Percentiles rank a stretch among this genome's conserved stretches.
phyloP scores from a whole-genome alignment of 305 asterid species.

The Fraxinus greggii region DNA sequence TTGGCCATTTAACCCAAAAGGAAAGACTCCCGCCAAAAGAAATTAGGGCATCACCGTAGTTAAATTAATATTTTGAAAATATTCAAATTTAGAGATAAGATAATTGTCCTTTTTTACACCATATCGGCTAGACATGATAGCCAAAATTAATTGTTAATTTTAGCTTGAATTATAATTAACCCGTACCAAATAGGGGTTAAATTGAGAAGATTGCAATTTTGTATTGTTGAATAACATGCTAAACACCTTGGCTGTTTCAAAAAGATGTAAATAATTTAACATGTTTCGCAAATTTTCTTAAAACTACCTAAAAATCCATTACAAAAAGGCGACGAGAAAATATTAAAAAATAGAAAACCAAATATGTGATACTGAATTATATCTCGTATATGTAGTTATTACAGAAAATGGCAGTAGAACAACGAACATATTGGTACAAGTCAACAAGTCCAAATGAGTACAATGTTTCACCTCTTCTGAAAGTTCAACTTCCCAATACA shows the following conservation, averaged over 20 bases:
- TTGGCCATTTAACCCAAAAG: not conserved
- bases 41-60: not conserved
- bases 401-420: not conserved
- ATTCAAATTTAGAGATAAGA: not conserved
- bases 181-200: not conserved
- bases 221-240: not conserved
- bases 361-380: not conserved
- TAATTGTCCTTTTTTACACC: not conserved
- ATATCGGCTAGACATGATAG: not conserved
- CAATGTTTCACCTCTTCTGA: constrained; percentile 44
- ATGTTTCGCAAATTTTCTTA: not conserved
- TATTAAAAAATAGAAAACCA: not conserved
- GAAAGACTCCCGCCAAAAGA: not conserved
- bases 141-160: too few species aligned
- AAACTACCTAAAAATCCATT: not conserved
- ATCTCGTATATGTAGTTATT: not conserved
- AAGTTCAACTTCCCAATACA: constrained; percentile 51
- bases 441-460: not conserved
- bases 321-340: not conserved
- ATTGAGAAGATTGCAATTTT: not conserved
- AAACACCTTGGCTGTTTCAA: not conserved
- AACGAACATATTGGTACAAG: not conserved
- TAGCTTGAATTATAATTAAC: not conserved
- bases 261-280: not conserved
- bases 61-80: not conserved